Evolutionary conservation across 2,329 filamentous ascomycete species (phyloP), one percentile per base, ranked within the genome.

Genomic region (Pleomassaria siparia): DNA sequence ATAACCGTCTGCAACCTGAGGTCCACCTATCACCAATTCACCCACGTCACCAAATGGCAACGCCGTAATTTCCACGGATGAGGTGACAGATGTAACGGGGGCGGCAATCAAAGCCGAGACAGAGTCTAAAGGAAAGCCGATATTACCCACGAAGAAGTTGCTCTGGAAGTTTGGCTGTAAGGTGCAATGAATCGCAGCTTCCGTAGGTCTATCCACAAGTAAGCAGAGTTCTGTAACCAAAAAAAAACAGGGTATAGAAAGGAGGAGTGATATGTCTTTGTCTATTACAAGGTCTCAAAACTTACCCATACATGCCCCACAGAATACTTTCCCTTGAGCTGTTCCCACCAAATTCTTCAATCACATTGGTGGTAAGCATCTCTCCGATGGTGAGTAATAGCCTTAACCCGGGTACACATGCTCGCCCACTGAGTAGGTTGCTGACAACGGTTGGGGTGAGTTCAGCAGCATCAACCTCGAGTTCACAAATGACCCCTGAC

Each of bases 141-240:
- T 94, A 40, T 84, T 87, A 3, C 82, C 80, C 4, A 84, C 81
- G 2, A 81, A 76, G 7, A 80, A 81, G 16, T 70, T 67, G 4
- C 77, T 74, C 5, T 72, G 64, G 58, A 95, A 85, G 0, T 76
- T 73, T 0, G 85, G 75, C 54, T 89, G 85, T 4, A 94, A 71
- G 1, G 89, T 95, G 65, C 89, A 96, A 66, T 96, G 91, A 47
- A 96, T 95, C 0, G 91, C 84, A 7, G 89, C 89, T 72, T 96
- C 91, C 0, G 91, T 96, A 1, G 91, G 91, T 0, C 29, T 28
- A 28, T 7, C 25, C 7, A 12, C 25, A 28, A 28, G 7, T 28
- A 28, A 12, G 7, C 7, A 28, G 25, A 28, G 25, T 28, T 7
- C n/a, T n/a, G n/a, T n/a, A n/a, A n/a, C n/a, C n/a, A n/a, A n/a